Evolutionary conservation across 2,329 filamentous ascomycete genomes (phyloP), one percentile per base, ranked within the genome.

Genomic region (Alternaria longipes): DNA sequence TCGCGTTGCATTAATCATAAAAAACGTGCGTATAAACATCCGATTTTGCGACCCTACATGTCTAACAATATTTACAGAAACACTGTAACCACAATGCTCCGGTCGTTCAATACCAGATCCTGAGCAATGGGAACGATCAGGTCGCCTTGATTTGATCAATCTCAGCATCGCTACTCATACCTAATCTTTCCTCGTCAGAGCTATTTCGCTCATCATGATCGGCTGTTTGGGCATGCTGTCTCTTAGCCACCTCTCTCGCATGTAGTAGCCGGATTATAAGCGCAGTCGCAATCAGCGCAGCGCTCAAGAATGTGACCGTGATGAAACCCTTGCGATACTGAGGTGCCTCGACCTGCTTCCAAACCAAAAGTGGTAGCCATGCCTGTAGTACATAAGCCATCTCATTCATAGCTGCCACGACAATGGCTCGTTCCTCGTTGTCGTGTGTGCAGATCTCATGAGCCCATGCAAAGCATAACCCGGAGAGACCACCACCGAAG

Each of bases 361-460:
- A 91, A 9, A 90, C 83, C 8, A 90, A 72, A 32, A 90, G 81
- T 7, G 90, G 90, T 42, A 92, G 73, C 89, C 89, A 91, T 0
- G 89, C 87, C 70, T 91, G 88, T 44, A 92, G 77, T 1, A 90
- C 87, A 61, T 91, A 90, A 0, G 88, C 89, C 79, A 91, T 84
- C 71, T 89, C 85, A 61, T 91, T 91, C 87, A 91, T 91, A 16
- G 82, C 79, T 0, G 83, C 89, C 0, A 89, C 84, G 0, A 91
- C 87, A 4, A 92, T 79, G 0, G 89, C 88, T 9, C 89, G 81
- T 77, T 91, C 89, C 74, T 91, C 89, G 56, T 88, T 86, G 47
- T 89, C 83, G 3, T 78, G 77, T 3, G 82, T 79, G 60, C 84
- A 87, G 20, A 86, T 85, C 62, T 87, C 85, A 54, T 86, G 83